Evolutionary conservation across 2,329 filamentous ascomycete species (phyloP), one percentile per base, ranked within the genome.

Genomic region (Dactylellina sp.): DNA sequence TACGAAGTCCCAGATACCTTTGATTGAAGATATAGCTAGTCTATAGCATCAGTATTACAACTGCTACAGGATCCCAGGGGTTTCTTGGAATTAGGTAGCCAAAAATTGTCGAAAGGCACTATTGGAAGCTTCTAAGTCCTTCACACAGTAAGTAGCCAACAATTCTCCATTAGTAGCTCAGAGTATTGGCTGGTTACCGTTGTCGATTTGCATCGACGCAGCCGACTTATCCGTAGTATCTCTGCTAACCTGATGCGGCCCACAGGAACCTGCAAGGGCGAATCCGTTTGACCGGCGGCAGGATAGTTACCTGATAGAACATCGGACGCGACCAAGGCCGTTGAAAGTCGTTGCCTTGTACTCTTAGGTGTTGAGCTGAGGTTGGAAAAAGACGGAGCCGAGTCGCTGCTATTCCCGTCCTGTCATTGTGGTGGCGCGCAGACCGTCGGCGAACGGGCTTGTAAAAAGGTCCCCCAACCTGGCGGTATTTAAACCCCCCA

Each of bases 381-480:
- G 50, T 55, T 55, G 50, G 28, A 16, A 52, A 52, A 14, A 40
- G 32, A 28, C 16, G 37, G 16, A 11, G 42, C 42, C 18, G 64
- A 60, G 49, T 47, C 62, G 32, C 61, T 47, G 24, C 35, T 47
- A 57, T 60, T 55, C 68, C 53, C 22, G 60, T 57, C 47, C 52
- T 52, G 53, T 39, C 35, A 53, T 46, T 64, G 60, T 47, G 60
- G 25, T 20, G 32, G 50, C 35, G 50, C 49, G 49, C 50, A 20
- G 50, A 40, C 50, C 50, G 50, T n/a, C 50, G 50, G 50, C 28
- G n/a, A 14, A 35, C 49, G 49, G 44, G n/a, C 7, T 11, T 24
- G 6, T 47, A 22, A 24, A 25, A 37, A 4, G 14, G 49, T 5
- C 20, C 49, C 47, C 49, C 49, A 53, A 53, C 49, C 49, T 37